Evolutionary conservation across 495 filamentous ascomycete genomes (phyloP), one percentile per base, ranked within the genome.

Genomic region (Rhizodiscina lignyota): DNA sequence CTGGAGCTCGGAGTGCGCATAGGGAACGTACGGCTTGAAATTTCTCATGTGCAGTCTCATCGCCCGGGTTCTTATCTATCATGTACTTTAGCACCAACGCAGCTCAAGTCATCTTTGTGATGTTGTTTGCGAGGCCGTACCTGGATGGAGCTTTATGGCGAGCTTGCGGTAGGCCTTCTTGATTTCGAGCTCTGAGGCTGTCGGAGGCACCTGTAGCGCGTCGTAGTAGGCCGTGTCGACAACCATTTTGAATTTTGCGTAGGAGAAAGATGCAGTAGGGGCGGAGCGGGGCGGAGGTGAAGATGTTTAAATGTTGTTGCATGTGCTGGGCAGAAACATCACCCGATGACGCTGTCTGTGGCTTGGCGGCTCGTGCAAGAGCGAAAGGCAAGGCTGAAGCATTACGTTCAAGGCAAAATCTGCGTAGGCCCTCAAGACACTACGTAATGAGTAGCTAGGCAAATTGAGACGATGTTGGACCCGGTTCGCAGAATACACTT

Each of bases 131-230:
- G 17, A 16, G 24, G 10, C n/a, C 27, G 23, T 11, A 75, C 70
- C 70, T n/a, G 74, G 74, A 47, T 79, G 74, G 39, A 76, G 73
- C 38, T 67, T 64, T 46, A 99, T 93, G 30, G 89, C 89, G 21
- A 89, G 76, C 58, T 86, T 96, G 40, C 89, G 70, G 57, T 99
- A 99, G n/a, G 89, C 89, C 60, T 96, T 96, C 65, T 99, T 99
- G 60, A 99, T 94, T 43, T 99, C 91, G 5, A 96, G 74, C 53
- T 92, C 84, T 37, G 83, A 79, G 13, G 89, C 91, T 8, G 75
- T 83, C 28, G 86, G 78, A 54, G 74, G 70, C 48, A 99, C 91
- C 39, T 78, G 80, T 11, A 99, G 67, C 46, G 70, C 74, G 55
- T 97, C 91, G 59, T 97, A 97, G 59, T 55, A 60, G 28, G 48